These are phyloP conservation scores for Ustilago shanxiensis DNA, from an alignment of 1,284 basidiomycete species.

Conservation along the genomic window DNA sequence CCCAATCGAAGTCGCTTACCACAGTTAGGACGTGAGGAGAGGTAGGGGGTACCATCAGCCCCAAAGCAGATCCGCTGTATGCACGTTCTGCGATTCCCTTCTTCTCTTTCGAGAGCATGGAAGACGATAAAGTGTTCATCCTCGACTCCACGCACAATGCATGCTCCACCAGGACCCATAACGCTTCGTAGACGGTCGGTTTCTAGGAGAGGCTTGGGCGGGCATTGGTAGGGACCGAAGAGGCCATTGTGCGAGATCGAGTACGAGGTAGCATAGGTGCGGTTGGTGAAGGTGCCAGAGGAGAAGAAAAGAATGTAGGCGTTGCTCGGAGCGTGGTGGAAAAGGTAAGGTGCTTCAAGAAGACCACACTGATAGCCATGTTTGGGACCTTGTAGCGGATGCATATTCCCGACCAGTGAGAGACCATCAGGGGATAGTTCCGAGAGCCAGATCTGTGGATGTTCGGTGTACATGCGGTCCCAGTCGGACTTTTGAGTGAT, in stretches of 20 bases:
- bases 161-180: slow-evolving; percentile 57
- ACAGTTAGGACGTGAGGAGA: slow-evolving; percentile 51
- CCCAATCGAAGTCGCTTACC: slow-evolving; percentile 52
- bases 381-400: slow-evolving; percentile 46
- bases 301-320: slow-evolving; percentile 62
- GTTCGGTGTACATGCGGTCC: slow-evolving; percentile 56
- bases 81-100: slow-evolving; percentile 53
- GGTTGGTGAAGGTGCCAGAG: slow-evolving; percentile 53
- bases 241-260: slow-evolving; percentile 53
- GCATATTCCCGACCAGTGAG: slow-evolving; percentile 46
- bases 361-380: slow-evolving; percentile 48
- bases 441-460: slow-evolving; percentile 58
- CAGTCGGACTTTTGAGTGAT: slow-evolving; percentile 18
- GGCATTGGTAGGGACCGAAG: slow-evolving; percentile 52
- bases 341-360: slow-evolving; percentile 59
- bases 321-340: slow-evolving; percentile 42
- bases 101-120: slow-evolving; percentile 50
- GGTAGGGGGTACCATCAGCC: slow-evolving; percentile 42
- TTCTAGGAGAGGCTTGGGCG: slow-evolving; percentile 37
- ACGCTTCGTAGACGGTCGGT: slow-evolving; percentile 47
- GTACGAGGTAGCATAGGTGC: slow-evolving; percentile 55
- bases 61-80: slow-evolving; percentile 50
- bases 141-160: slow-evolving; percentile 51
- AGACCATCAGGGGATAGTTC: slow-evolving; percentile 58
- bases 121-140: slow-evolving; percentile 58